Evolutionary conservation across 306 rosid species (phyloP), one percentile per base, ranked within the genome.

Genomic region (Delonix regia): DNA sequence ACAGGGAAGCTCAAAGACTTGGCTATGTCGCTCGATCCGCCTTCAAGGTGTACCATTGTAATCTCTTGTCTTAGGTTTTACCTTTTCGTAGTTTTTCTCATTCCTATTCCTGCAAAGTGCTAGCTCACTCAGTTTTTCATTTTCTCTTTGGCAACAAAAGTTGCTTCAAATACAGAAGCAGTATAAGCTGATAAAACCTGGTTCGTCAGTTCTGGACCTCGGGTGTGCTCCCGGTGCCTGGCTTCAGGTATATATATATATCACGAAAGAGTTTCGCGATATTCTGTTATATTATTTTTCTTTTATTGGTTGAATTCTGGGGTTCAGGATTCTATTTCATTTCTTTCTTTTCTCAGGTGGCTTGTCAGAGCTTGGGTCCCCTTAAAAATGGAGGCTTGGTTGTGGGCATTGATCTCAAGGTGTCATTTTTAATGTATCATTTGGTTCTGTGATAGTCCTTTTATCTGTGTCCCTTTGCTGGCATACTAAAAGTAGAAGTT

Each of bases 171-270:
- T 95, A 28, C 98, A 91, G 85, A 89, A 90, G 62, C 93, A 87
- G 7, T 87, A 86, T 87, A 96, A 86, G 25, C 72, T 93, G 24
- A 90, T 96, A 52, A 87, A 67, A 1, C 85, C 90, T 0, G 92
- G 90, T 48, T 89, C 97, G 0, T 83, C 93, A 27, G 90, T 96
- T 83, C 89, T 93, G 7, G 99, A 93, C 86, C 96, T 96, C 28
- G 99, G 99, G 0, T 96, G 97, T 59, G 98, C 99, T 69, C 99
- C 98, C 44, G 99, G 97, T 47, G 91, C 94, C 57, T 96, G 98
- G 97, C 98, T 96, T 49, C 99, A 88, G 91, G 95, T 90, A 2
- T 62, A 1, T 30, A 14, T 47, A 10, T 42, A 30, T 7, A 15
- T 27, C 39, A 5, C 19, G 19, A 30, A 34, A 52, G 12, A 24